These are phyloP conservation scores for Parasitella parasitica DNA, from an alignment of 371 early-diverging fungal species.

Conservation along the genomic window DNA sequence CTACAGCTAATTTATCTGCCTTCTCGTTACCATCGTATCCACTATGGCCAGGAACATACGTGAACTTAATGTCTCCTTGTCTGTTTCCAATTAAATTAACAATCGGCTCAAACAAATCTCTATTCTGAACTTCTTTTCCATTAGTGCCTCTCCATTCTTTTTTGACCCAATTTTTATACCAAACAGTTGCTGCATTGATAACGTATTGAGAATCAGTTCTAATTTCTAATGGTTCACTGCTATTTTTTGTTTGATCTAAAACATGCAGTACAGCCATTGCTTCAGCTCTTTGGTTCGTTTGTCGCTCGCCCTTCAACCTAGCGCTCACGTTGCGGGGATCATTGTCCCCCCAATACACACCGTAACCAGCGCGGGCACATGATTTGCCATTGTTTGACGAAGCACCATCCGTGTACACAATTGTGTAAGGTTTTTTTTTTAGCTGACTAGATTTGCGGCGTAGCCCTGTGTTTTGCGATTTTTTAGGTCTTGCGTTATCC, in stretches of 20 bases:
- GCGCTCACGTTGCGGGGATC: constrained; percentile 78
- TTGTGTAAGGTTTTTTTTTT: background rate
- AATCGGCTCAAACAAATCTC: constrained; percentile 68
- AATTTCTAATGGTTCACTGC: constrained; percentile 43
- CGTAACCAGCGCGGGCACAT: constrained; percentile 73
- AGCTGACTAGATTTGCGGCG: background rate
- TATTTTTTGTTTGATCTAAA: constrained; percentile 48
- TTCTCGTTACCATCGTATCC: constrained; percentile 73
- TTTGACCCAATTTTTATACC: constrained; percentile 71
- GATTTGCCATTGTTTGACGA: constrained; percentile 64
- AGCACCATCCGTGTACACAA: constrained; percentile 83
- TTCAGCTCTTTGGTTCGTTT: constrained; percentile 91
- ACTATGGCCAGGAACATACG: constrained; percentile 64
- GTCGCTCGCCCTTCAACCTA: constrained; percentile 56
- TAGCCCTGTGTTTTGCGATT: background rate
- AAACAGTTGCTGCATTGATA: constrained; percentile 60
- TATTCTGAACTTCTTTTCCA: constrained; percentile 65
- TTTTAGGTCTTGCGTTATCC: background rate
- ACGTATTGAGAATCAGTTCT: constrained; percentile 76
- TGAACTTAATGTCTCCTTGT: constrained; percentile 41
- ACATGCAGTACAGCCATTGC: constrained; percentile 73
- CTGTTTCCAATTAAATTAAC: constrained; percentile 38
- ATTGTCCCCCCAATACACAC: constrained; percentile 77
- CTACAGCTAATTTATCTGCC: constrained; percentile 70
- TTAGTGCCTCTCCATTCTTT: constrained; percentile 59